A percentile compares a stretch with the other conserved stretches of the same genome.
phyloP scores from a whole-genome alignment of 2,329 filamentous ascomycete species.

The Aspergillus proliferans region DNA sequence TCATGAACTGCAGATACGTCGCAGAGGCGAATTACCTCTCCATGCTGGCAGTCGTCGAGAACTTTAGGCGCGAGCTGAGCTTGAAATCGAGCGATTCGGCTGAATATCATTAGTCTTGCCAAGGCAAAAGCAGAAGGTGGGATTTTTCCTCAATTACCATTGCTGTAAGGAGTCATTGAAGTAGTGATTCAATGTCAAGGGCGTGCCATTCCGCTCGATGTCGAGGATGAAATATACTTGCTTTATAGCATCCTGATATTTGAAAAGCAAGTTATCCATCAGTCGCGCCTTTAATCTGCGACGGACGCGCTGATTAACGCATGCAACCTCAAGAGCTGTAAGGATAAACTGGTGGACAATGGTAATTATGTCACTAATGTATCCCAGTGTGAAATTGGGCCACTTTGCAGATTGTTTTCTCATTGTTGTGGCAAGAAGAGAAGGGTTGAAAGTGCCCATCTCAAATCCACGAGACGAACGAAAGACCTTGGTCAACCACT shows the following conservation, averaged over 20 bases:
- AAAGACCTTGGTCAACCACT: slow-evolving; percentile 42
- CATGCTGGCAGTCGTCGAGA: neutral
- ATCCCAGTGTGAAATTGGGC: slow-evolving; percentile 42
- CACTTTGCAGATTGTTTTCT: slow-evolving; percentile 52
- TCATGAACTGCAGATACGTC: neutral
- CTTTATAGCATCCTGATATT: slow-evolving; percentile 45
- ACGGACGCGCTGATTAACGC: slow-evolving; percentile 40
- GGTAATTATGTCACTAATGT: slow-evolving; percentile 48
- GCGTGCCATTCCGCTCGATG: slow-evolving; percentile 44
- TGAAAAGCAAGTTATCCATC: slow-evolving; percentile 38
- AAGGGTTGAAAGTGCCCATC: slow-evolving; percentile 43
- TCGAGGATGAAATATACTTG: slow-evolving; percentile 49
- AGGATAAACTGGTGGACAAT: slow-evolving; percentile 50
- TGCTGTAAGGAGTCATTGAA: slow-evolving; percentile 46
- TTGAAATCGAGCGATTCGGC: neutral
- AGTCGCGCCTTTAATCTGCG: slow-evolving; percentile 41
- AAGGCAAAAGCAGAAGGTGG: slow-evolving; percentile 3
- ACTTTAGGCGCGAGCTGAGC: neutral
- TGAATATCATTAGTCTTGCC: neutral
- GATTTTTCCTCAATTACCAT: slow-evolving; percentile 16
- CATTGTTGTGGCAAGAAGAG: slow-evolving; percentile 37
- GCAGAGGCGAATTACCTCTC: neutral
- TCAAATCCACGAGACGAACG: slow-evolving; percentile 47
- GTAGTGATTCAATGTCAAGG: slow-evolving; percentile 47
- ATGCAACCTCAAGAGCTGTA: slow-evolving; percentile 38